A percentile compares a stretch with the other conserved stretches of the same genome.
Evolutionary conservation across 1,284 basidiomycete genomes (phyloP).

Genomic region (Rhodotorula sp.): DNA sequence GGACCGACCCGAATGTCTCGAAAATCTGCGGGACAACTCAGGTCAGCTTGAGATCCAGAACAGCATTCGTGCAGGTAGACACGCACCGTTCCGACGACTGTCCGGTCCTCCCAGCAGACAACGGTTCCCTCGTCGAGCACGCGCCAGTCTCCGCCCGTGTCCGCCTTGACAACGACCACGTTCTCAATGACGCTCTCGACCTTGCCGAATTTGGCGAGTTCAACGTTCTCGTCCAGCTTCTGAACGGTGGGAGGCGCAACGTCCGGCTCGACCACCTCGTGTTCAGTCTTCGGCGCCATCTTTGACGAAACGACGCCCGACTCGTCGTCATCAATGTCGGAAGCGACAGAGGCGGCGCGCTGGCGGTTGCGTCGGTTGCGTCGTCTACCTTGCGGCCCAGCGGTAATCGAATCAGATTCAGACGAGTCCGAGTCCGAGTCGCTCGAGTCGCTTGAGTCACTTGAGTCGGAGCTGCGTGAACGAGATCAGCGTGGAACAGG

Average conservation of each 20-base stretch:
- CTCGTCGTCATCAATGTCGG: constrained; percentile 35
- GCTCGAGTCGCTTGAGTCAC: constrained; percentile 32
- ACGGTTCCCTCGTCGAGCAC: constrained; percentile 81
- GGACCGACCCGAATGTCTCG: constrained; percentile 86
- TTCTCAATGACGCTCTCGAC: constrained; percentile 68
- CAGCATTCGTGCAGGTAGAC: background rate
- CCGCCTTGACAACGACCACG: constrained; percentile 67
- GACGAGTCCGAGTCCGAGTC: constrained; percentile 27
- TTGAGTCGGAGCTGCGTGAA: too few relatives aligned
- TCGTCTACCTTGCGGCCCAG: background rate
- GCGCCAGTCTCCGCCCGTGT: constrained; percentile 56
- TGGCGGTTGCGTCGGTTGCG: constrained; percentile 15
- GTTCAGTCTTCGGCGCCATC: constrained; percentile 48
- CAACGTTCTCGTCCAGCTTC: constrained; percentile 55
- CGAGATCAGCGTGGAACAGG: too few relatives aligned
- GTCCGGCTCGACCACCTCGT: constrained; percentile 50
- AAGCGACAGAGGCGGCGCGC: constrained; percentile 9
- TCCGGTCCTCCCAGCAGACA: constrained; percentile 77
- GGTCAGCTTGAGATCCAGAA: background rate
- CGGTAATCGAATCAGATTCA: constrained; percentile 9
- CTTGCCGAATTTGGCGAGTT: constrained; percentile 68
- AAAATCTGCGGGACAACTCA: constrained; percentile 59
- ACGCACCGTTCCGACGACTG: constrained; percentile 76
- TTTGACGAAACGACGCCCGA: constrained; percentile 34
- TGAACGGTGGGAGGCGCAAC: constrained; percentile 51